Percentiles rank a stretch among this genome's conserved stretches.
Conservation (phyloP, 345 rosid species). For the Populus pruinosa region DNA sequence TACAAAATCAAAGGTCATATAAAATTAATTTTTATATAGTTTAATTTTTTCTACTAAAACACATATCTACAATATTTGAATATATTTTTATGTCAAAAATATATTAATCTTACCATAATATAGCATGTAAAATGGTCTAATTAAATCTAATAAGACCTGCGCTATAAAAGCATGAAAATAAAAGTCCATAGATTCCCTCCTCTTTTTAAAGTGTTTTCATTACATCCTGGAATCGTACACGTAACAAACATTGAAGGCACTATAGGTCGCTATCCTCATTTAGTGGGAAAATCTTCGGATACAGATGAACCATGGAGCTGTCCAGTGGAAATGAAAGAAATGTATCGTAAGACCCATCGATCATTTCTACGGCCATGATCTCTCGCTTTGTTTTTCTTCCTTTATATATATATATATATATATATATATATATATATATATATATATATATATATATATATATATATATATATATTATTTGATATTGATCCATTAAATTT, state of each 20-base stretch:
- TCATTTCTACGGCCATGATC: not conserved
- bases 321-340: not conserved
- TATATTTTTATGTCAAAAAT: too few relatives aligned
- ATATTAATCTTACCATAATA: too few relatives aligned
- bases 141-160: too few relatives aligned
- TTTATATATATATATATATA: not conserved
- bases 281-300: constrained; percentile 1
- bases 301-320: not conserved
- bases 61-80: too few relatives aligned
- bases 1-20: too few relatives aligned
- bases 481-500: too few relatives aligned
- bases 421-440: not conserved
- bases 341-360: not conserved
- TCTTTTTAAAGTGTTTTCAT: too few relatives aligned
- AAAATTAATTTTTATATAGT: too few relatives aligned
- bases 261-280: not conserved
- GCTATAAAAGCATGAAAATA: too few relatives aligned
- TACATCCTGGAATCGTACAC: not conserved
- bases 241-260: not conserved
- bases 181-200: too few relatives aligned
- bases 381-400: not conserved
- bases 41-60: too few relatives aligned
- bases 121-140: too few relatives aligned
- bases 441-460: not conserved
- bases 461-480: not conserved